Base-by-base conservation (phyloP, 257 asterid genomes). In the Mitragyna speciosa region DNA sequence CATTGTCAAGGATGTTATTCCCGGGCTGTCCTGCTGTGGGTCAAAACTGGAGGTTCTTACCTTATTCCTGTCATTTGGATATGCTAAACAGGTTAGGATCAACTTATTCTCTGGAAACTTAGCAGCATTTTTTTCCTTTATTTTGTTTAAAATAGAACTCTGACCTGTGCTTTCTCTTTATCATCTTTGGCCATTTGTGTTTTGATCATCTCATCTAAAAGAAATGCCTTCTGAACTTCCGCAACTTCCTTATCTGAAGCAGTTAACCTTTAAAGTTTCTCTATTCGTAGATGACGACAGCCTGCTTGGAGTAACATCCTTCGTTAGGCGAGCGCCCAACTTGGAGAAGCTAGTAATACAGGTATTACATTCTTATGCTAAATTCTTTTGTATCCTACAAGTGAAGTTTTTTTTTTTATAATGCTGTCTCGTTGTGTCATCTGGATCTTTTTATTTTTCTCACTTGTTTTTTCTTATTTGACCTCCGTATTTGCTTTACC, bases 21-120 rank as follows among this genome's bases (percentile, higher is more conserved):
- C 76, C 16, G 16, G 47, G 14, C 49, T 79, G 17, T 79, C 72
- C 14, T 79, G 77, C 65, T 58, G 64, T 63, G 48, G 54, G 61
- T 58, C 77, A 6, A 58, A 43, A 16, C 36, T 70, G 15, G 77
- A 22, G 63, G 72, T 12, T 56, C 61, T 79, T 20, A 28, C 39
- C n/a, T 56, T 79, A 54, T 0, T 0, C 3, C 0, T 9, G 12
- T 43, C 47, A 43, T 6, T 4, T 24, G 7, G 0, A 5, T 15
- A 61, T 0, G 67, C 33, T 24, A 61, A n/a, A 6, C 28, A 6
- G 65, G 28, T 58, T 7, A 58, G 65, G 3, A 58, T 3, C 47
- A 43, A 43, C 47, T 43, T 43, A 43, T n/a, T n/a, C n/a, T n/a
- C 3, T 43, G 47, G 47, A 43, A 43, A 3, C 47, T 43, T 43